A percentile compares a stretch with the other conserved stretches of the same genome.
These are phyloP conservation scores for Vigna reflexopilosa DNA, from an alignment of 306 rosid species.

Conservation along the genomic window DNA sequence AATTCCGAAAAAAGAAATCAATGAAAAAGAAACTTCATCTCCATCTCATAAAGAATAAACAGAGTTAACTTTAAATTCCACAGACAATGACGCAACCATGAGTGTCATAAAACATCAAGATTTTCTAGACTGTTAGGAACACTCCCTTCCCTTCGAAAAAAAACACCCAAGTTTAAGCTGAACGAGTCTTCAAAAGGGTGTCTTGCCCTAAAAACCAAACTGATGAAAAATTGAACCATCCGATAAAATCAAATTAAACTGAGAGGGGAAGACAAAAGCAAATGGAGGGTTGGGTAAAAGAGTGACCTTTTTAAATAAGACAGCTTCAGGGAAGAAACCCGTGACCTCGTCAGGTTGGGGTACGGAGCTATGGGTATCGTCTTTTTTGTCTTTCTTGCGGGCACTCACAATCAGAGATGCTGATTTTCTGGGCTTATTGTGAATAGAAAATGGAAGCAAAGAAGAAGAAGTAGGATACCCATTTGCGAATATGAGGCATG, in stretches of 20 bases:
- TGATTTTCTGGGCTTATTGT: constrained; percentile 49
- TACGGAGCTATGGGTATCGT: constrained; percentile 65
- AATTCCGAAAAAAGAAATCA: constrained; percentile 38
- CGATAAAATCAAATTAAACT: background rate
- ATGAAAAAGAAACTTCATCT: constrained; percentile 17
- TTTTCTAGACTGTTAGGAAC: background rate
- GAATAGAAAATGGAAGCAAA: constrained; percentile 39
- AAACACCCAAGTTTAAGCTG: background rate
- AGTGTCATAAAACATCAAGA: background rate
- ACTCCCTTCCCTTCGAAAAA: constrained; percentile 4
- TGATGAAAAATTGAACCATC: background rate
- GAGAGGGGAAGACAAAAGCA: constrained; percentile 25
- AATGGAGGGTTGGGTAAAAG: constrained; percentile 33
- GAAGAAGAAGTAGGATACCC: constrained; percentile 44
- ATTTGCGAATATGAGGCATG: constrained; percentile 40
- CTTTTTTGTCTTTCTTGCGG: constrained; percentile 56
- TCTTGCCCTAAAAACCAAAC: constrained; percentile 5
- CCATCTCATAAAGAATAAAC: constrained; percentile 26
- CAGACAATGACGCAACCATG: background rate
- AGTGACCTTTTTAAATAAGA: constrained; percentile 79
- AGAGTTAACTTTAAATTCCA: background rate
- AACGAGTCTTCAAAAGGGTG: constrained; percentile 36
- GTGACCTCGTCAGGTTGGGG: constrained; percentile 73
- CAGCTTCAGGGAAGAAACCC: constrained; percentile 91
- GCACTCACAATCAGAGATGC: constrained; percentile 58